Conservation (phyloP, 1,284 basidiomycete species). For the Apiotrichum mycotoxinovorans region DNA sequence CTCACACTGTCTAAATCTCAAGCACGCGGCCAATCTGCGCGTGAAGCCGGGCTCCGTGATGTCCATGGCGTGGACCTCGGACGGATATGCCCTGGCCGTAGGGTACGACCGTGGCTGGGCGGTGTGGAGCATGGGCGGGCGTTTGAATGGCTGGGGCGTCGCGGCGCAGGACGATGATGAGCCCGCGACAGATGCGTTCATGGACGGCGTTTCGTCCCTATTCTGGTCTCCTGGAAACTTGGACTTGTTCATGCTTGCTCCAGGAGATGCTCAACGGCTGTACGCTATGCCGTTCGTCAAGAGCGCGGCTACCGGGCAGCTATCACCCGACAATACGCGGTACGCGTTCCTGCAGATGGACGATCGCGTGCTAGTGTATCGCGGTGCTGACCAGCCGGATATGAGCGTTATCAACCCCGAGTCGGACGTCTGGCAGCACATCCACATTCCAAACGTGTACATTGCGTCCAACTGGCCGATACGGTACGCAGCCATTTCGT, state of each 20-base stretch:
- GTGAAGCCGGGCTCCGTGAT: constrained; percentile 64
- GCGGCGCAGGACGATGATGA: constrained; percentile 54
- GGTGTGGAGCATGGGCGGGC: constrained; percentile 84
- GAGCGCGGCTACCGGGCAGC: constrained; percentile 85
- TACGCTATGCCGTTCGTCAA: constrained; percentile 91
- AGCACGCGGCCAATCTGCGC: constrained; percentile 42
- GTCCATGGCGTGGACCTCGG: constrained; percentile 83
- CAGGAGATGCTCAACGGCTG: constrained; percentile 40
- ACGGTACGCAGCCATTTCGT: constrained; percentile 84
- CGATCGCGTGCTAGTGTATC: constrained; percentile 88
- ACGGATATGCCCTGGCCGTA: constrained; percentile 95
- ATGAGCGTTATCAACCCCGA: constrained; percentile 99
- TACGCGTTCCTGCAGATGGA: constrained; percentile 96
- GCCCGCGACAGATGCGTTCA: constrained; percentile 66
- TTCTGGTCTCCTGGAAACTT: constrained; percentile 90
- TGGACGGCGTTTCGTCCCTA: constrained; percentile 61
- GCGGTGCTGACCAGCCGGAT: constrained; percentile 95
- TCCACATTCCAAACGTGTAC: constrained; percentile 79
- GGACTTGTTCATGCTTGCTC: constrained; percentile 68
- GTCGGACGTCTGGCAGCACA: constrained; percentile 94
- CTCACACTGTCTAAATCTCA: constrained; percentile 33
- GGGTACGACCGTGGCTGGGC: constrained; percentile 89
- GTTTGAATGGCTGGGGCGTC: constrained; percentile 61
- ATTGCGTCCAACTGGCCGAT: constrained; percentile 92
- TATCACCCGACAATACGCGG: constrained; percentile 65